Evolutionary conservation across 345 rosid genomes (phyloP), one percentile per base, ranked within the genome.

Genomic region (Eucalyptus curtisii): DNA sequence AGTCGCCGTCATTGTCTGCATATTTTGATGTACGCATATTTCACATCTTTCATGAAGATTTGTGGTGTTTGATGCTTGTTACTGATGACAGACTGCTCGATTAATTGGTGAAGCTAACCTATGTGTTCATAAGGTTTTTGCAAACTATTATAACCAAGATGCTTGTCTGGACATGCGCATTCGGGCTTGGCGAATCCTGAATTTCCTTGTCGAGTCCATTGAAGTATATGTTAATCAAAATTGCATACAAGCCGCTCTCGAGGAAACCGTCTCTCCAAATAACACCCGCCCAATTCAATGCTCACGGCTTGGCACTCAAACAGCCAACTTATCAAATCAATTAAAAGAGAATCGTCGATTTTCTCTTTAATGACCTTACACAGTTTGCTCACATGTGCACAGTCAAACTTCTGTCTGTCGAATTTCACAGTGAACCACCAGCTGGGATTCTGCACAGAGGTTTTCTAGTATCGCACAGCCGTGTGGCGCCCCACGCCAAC

Each of bases 401-500:
- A 87, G 88, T 86, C 87, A 87, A 96, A 95, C 89, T 87, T 88
- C 12, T 76, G 87, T n/a, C 88, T 91, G 87, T 90, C 87, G 88
- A 97, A 96, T 10, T 89, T 93, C 87, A 96, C 95, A 86, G 88
- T 91, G 92, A 97, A 97, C 99, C 99, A 97, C 99, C 99, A 95
- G 30, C 92, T 93, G 30, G 99, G 96, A 90, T 96, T 94, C 88
- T 93, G 90, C 40, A 95, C 96, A 1, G 94, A 92, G 92, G 93
- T 93, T 88, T 96, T 94, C 87, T 94, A 87, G 93, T 97, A 96
- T 90, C 98, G 95, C 87, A 96, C 91, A 8, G 99, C 98, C 8
- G 98, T 96, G 88, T 96, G 99, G n/a, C 99, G 95, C 22, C 99
- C 99, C 98, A 95, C 91, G 87, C 96, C 94, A 86, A 92, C 95